These are phyloP conservation scores for Marchantia polymorpha DNA, from an alignment of 225 moss, liverwort and hornwort genomes.

Conservation along the genomic window DNA sequence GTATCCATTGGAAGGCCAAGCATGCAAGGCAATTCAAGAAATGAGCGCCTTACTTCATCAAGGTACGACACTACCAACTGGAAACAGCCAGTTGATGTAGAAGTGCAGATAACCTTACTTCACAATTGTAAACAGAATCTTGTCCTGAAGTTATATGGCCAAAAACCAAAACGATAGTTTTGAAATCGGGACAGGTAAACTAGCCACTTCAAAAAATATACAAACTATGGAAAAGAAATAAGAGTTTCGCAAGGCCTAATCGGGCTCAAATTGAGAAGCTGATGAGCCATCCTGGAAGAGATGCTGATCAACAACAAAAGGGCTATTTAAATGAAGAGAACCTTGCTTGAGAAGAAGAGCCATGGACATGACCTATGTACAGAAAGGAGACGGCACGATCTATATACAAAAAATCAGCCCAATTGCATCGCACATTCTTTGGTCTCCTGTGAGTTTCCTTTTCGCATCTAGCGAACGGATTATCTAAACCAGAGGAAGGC, in stretches of 20 bases:
- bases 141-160: conserved; percentile 10
- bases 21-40: too few species aligned
- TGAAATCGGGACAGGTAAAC: conserved; percentile 11
- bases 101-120: conserved; percentile 11
- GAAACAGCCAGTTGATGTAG: background rate
- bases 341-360: conserved; percentile 13
- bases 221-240: conserved; percentile 14
- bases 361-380: conserved; percentile 32
- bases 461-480: background rate
- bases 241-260: conserved; percentile 11
- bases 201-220: conserved; percentile 18
- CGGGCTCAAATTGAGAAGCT: background rate
- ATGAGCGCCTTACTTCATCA: too few species aligned
- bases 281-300: background rate
- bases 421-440: conserved; percentile 17
- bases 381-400: conserved; percentile 19
- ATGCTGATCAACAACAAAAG: conserved; percentile 1
- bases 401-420: conserved; percentile 27
- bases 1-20: too few species aligned
- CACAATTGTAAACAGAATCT: conserved; percentile 13
- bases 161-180: conserved; percentile 16
- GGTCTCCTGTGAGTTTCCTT: conserved; percentile 1
- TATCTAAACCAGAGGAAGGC: conserved; percentile 24
- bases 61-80: too few species aligned
- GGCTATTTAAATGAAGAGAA: background rate